Conservation (phyloP, 129 eudicot species). For the Dittrichia graveolens region DNA sequence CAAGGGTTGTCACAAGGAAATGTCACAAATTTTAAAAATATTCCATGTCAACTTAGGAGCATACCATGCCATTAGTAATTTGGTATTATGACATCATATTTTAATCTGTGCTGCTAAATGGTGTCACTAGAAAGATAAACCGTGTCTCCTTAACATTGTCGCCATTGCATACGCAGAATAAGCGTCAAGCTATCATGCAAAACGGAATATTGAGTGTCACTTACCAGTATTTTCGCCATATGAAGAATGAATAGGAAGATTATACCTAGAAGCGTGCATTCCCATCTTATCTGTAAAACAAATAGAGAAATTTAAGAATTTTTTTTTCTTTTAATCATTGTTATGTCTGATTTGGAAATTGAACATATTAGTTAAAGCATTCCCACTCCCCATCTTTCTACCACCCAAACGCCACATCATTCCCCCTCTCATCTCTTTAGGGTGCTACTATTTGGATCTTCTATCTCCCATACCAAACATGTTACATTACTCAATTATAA, state of each 20-base stretch:
- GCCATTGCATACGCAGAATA: not conserved
- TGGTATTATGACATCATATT: not conserved
- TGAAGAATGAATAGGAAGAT: conserved; percentile 65
- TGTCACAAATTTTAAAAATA: not conserved
- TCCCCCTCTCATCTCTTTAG: no score
- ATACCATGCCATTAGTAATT: not conserved
- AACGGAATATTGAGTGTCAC: conserved; percentile 27
- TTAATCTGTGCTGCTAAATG: not conserved
- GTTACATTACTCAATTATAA: no score
- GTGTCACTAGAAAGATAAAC: not conserved
- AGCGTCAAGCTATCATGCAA: not conserved
- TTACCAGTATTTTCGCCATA: conserved; percentile 65
- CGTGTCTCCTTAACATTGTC: not conserved
- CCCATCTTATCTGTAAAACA: conserved; percentile 68
- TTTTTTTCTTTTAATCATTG: not conserved
- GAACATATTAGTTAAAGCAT: no score
- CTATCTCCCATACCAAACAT: no score
- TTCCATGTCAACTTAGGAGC: conserved; percentile 1
- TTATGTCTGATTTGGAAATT: no score
- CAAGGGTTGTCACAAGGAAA: no score
- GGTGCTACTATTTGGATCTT: no score
- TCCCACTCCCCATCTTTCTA: no score
- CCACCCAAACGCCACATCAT: no score
- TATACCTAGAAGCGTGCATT: conserved; percentile 60
- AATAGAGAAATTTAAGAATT: not conserved